Conservation (phyloP, 768 basidiomycete species). For the Tylopilus plumbeoviolaceoides region DNA sequence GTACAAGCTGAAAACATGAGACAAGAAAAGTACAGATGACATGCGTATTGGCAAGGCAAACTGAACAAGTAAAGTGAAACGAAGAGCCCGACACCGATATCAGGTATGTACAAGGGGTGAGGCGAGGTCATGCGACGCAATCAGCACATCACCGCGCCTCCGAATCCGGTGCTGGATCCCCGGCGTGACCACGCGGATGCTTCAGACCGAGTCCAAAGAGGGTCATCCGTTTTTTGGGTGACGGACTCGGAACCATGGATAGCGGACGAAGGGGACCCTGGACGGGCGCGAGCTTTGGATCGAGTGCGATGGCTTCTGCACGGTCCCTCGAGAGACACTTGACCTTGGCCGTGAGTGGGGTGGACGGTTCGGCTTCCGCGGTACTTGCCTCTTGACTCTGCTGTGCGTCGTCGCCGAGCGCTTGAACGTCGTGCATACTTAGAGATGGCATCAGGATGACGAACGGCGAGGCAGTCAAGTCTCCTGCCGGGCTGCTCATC, state of each 20-base stretch:
- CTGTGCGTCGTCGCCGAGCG: not conserved
- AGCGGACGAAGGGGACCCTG: slow-evolving; percentile 30
- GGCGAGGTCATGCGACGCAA: not conserved
- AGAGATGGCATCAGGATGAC: slow-evolving; percentile 13
- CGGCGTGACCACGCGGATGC: not conserved
- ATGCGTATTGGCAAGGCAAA: not conserved
- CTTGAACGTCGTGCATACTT: slow-evolving; percentile 3
- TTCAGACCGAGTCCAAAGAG: slow-evolving; percentile 23
- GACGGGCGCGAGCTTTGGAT: slow-evolving; percentile 32
- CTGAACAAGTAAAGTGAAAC: not conserved
- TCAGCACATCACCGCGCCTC: slow-evolving; percentile 1
- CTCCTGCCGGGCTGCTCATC: slow-evolving; percentile 4
- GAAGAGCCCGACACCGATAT: not conserved
- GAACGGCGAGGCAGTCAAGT: slow-evolving; percentile 15
- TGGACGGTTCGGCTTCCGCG: not conserved
- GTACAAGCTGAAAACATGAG: slow-evolving; percentile 16
- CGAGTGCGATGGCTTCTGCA: slow-evolving; percentile 23
- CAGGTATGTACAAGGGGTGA: not conserved
- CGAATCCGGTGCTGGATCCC: not conserved
- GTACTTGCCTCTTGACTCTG: not conserved
- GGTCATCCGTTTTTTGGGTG: slow-evolving; percentile 13
- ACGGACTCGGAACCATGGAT: slow-evolving; percentile 19
- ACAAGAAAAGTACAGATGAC: not conserved
- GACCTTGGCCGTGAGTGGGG: slow-evolving; percentile 14
- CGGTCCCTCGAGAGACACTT: slow-evolving; percentile 24